phyloP scores from a whole-genome alignment of 2,329 filamentous ascomycete species.

The Pyrenochaeta sp. region DNA sequence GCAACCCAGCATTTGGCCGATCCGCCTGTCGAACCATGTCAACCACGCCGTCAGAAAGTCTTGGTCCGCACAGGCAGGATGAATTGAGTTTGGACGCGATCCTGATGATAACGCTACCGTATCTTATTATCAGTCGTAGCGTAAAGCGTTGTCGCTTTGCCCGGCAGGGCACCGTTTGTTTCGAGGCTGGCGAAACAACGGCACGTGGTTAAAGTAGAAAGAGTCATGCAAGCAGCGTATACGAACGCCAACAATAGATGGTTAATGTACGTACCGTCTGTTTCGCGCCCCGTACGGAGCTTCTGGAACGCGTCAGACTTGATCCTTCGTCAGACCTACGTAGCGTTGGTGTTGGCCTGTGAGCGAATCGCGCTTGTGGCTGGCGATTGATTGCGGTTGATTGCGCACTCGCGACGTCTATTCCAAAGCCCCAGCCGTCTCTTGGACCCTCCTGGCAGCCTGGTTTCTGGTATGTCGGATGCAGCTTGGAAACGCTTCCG shows the following conservation, averaged over 20 bases:
- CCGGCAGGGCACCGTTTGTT: slow-evolving; percentile 1
- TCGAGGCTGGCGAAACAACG: slow-evolving; percentile 5
- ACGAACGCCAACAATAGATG: slow-evolving; percentile 8
- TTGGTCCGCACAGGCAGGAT: slow-evolving; percentile 2
- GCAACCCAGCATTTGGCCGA: slow-evolving; percentile 1
- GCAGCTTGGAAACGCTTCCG: slow-evolving; percentile 4
- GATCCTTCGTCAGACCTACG: background rate
- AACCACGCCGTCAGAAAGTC: background rate
- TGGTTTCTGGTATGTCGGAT: slow-evolving; percentile 16
- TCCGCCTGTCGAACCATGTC: background rate
- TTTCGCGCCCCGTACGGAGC: background rate
- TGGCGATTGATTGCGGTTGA: slow-evolving; percentile 12
- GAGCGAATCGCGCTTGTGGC: slow-evolving; percentile 2
- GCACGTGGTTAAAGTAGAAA: background rate
- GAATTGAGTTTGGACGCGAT: slow-evolving; percentile 1
- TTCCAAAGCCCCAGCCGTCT: background rate
- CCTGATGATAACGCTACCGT: background rate
- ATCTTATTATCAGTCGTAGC: background rate
- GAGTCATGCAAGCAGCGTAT: background rate
- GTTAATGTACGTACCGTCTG: background rate
- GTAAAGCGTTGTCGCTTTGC: background rate
- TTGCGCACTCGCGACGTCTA: slow-evolving; percentile 5
- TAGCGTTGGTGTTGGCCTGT: background rate
- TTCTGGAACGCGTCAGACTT: slow-evolving; percentile 14
- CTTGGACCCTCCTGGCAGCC: slow-evolving; percentile 1